Evolutionary conservation across 2,329 filamentous ascomycete species (phyloP), one percentile per base, ranked within the genome.

Genomic region (Alternaria dauci): DNA sequence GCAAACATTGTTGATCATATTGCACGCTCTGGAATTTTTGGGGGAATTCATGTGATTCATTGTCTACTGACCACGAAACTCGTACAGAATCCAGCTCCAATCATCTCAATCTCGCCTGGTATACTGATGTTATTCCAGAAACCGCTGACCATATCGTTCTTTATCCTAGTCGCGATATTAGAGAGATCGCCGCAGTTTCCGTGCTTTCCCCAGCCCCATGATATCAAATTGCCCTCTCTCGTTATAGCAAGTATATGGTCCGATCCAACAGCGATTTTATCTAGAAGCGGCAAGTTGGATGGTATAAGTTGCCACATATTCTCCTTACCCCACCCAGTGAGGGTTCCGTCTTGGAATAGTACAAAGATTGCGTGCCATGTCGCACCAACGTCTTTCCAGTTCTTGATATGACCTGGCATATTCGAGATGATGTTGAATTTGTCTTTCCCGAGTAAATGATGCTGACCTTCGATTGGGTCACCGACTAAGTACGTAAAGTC

Each of bases 171-270:
- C 23, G 50, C 44, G 11, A 68, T 25, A 1, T 18, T 55, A 1
- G 41, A 63, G 7, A 72, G 28, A 44, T 73, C 59, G 3, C 95
- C 95, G 76, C 95, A 99, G 76, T 99, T 99, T 1, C 95, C 95
- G 80, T 99, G 95, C 79, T 98, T 94, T 2, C 93, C 94, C 95
- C 95, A 99, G 20, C 95, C 95, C 93, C 94, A 98, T 1, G 92
- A 87, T 50, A 96, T 80, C 1, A 97, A 87, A 52, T 89, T 86
- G 1, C 87, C 87, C 20, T 85, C 82, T 9, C 80, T 80, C 0
- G 91, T 88, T 26, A 94, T 78, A 8, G 88, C 92, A 63, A 98
- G 79, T n/a, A 87, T 88, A 78, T 99, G 95, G 78, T 98, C 95
- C 73, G 94, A 97, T 0, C 95, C 95, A 46, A 91, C 87, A 3